Evolutionary conservation across 192 early-diverging fungal genomes (phyloP), one percentile per base, ranked within the genome.

Genomic region (Rhizophagus sp.): DNA sequence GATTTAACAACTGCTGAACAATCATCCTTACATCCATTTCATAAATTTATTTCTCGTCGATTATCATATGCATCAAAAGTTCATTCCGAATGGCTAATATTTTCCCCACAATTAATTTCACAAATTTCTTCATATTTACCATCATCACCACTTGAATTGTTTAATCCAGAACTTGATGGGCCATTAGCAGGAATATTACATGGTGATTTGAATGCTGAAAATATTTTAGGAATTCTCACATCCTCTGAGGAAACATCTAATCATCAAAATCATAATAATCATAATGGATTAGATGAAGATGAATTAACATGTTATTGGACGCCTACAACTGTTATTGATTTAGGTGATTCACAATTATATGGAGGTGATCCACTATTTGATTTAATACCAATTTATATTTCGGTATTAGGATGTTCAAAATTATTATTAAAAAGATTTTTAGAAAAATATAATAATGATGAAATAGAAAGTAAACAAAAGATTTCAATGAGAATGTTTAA

Each of bases 151-250:
- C 27, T 8, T 5, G 62, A 78, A 24, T 50, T 85, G 17, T 83
- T 79, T 63, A 62, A 85, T 57, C 82, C 82, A 4, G 10, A 64
- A 33, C 50, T 30, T 5, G 80, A 78, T 11, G 73, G 81, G 11
- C 3, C n/a, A 6, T 39, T 61, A 1, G 84, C 82, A 4, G 79
- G 66, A 33, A n/a, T 83, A 12, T 68, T 85, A 10, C 84, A 85
- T 49, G 84, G 84, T 13, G 84, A 85, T 47, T 41, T 85, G 19
- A 85, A 81, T 36, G 80, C 84, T 0, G 79, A 81, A 30, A 85
- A 85, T 22, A 64, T 83, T n/a, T 68, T 85, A 22, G 84, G 84
- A 17, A 22, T 62, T 1, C 22, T 80, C 10, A 13, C 33, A 62
- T 27, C 17, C 1, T 7, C 47, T 4, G 30, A 25, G 34, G 36